Percentiles rank a stretch among this genome's conserved stretches.
Conservation (phyloP, 2,329 filamentous ascomycete species). For the Phialophora expanda region DNA sequence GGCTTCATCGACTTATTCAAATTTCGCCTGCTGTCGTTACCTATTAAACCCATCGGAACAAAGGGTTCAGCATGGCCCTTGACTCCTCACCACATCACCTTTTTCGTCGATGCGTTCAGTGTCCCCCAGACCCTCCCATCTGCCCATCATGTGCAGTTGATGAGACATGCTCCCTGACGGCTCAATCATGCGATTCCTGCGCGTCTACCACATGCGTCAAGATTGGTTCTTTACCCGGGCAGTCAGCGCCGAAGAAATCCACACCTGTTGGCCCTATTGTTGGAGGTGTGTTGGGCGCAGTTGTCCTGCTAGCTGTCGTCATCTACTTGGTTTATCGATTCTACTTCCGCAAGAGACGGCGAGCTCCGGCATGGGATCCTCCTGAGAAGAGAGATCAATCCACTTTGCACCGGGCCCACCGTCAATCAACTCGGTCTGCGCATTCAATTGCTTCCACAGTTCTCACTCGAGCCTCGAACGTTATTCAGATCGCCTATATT, state of each 20-base stretch:
- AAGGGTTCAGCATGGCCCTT: background rate
- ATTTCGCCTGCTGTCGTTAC: conserved; percentile 11
- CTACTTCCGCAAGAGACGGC: conserved; percentile 72
- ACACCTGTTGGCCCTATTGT: conserved; percentile 75
- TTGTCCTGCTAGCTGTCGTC: conserved; percentile 73
- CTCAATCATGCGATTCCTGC: conserved; percentile 65
- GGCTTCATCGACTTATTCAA: background rate
- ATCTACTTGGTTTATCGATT: conserved; percentile 87
- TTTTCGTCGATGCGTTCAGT: conserved; percentile 66
- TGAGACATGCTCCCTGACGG: conserved; percentile 65
- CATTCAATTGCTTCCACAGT: conserved; percentile 94
- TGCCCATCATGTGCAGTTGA: conserved; percentile 65
- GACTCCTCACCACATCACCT: conserved; percentile 47
- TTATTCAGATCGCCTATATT: conserved; percentile 99
- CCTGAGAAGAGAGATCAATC: conserved; percentile 64
- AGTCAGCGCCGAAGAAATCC: conserved; percentile 42
- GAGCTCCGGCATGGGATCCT: conserved; percentile 62
- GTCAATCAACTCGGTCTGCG: conserved; percentile 79
- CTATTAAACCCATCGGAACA: conserved; percentile 3
- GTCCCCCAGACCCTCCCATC: conserved; percentile 57
- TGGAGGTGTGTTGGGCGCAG: conserved; percentile 85
- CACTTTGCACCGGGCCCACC: conserved; percentile 61
- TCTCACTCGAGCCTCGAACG: conserved; percentile 93
- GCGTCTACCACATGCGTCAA: conserved; percentile 62
- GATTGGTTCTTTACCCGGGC: conserved; percentile 47